Conservation (phyloP, 2,329 filamentous ascomycete genomes). For the Cladosporium sp. region DNA sequence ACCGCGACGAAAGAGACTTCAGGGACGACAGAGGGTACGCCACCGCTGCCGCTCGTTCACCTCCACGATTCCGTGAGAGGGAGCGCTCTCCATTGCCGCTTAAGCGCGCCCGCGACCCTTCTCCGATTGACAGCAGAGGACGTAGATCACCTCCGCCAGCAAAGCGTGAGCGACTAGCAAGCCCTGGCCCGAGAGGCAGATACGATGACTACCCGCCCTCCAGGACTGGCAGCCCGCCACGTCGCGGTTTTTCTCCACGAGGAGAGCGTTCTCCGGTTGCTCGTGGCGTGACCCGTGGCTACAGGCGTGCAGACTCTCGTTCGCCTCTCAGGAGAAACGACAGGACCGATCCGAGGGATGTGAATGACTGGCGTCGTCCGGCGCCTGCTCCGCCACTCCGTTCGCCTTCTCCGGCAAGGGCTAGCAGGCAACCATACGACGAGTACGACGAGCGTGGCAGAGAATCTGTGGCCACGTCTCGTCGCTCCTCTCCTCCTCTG, state of each 20-base stretch:
- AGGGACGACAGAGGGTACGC: slow-evolving; percentile 26
- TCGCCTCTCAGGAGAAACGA: slow-evolving; percentile 49
- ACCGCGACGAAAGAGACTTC: slow-evolving; percentile 21
- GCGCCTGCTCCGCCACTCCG: slow-evolving; percentile 36
- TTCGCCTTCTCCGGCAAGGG: slow-evolving; percentile 46
- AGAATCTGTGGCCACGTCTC: slow-evolving; percentile 52
- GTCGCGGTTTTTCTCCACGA: slow-evolving; percentile 37
- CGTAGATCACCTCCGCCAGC: slow-evolving; percentile 36
- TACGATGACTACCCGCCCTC: slow-evolving; percentile 43
- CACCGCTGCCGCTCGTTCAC: slow-evolving; percentile 29
- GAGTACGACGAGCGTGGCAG: slow-evolving; percentile 47
- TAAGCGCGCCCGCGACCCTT: slow-evolving; percentile 41
- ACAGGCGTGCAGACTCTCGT: slow-evolving; percentile 43
- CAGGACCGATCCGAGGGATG: slow-evolving; percentile 41
- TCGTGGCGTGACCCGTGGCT: slow-evolving; percentile 30
- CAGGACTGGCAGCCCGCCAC: slow-evolving; percentile 29
- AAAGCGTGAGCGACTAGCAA: slow-evolving; percentile 35
- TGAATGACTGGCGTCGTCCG: slow-evolving; percentile 42
- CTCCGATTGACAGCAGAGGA: slow-evolving; percentile 42
- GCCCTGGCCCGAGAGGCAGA: slow-evolving; percentile 35
- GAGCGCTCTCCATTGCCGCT: slow-evolving; percentile 34
- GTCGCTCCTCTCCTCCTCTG: slow-evolving; percentile 55
- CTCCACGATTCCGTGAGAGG: slow-evolving; percentile 36
- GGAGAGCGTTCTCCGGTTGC: slow-evolving; percentile 32
- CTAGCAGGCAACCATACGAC: slow-evolving; percentile 23